phyloP scores from a whole-genome alignment of 768 basidiomycete genomes.

The Lactarius vividus region DNA sequence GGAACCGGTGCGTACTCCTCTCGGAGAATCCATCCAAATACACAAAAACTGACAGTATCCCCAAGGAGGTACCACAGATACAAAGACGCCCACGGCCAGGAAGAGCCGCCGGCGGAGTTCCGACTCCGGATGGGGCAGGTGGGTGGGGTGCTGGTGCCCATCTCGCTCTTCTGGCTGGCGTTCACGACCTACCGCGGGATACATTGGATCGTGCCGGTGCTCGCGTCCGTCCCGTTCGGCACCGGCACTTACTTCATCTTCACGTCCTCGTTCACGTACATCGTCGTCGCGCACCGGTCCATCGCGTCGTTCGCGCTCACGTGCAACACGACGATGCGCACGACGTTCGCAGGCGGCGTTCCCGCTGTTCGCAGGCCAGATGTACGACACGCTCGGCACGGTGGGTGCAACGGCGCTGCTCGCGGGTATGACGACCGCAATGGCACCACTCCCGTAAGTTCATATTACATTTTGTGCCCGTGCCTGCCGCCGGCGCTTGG shows the following conservation, averaged over 20 bases:
- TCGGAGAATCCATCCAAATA: not conserved
- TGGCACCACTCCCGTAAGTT: slow-evolving; percentile 51
- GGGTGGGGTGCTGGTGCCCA: slow-evolving; percentile 63
- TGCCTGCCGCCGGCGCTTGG: not conserved
- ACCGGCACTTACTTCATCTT: slow-evolving; percentile 62
- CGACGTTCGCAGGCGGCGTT: slow-evolving; percentile 41
- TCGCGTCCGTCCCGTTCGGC: slow-evolving; percentile 48
- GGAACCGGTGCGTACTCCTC: slow-evolving; percentile 38
- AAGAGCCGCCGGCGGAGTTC: slow-evolving; percentile 60
- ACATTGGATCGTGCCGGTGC: slow-evolving; percentile 48
- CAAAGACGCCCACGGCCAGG: slow-evolving; percentile 40
- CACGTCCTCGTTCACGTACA: slow-evolving; percentile 62
- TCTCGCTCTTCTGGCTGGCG: slow-evolving; percentile 56
- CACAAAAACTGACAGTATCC: not conserved
- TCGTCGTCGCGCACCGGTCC: slow-evolving; percentile 50
- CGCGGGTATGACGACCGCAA: slow-evolving; percentile 39
- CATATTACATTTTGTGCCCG: not conserved
- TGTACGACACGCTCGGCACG: slow-evolving; percentile 40
- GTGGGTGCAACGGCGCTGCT: slow-evolving; percentile 41
- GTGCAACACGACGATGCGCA: slow-evolving; percentile 53
- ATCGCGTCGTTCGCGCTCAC: slow-evolving; percentile 62
- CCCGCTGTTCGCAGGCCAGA: slow-evolving; percentile 40
- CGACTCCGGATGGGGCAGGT: slow-evolving; percentile 63
- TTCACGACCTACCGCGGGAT: slow-evolving; percentile 50
- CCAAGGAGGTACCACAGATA: slow-evolving; percentile 40